Evolutionary conservation across 2,329 filamentous ascomycete species (phyloP).

Genomic region (Cladosporium cucumerinum): DNA sequence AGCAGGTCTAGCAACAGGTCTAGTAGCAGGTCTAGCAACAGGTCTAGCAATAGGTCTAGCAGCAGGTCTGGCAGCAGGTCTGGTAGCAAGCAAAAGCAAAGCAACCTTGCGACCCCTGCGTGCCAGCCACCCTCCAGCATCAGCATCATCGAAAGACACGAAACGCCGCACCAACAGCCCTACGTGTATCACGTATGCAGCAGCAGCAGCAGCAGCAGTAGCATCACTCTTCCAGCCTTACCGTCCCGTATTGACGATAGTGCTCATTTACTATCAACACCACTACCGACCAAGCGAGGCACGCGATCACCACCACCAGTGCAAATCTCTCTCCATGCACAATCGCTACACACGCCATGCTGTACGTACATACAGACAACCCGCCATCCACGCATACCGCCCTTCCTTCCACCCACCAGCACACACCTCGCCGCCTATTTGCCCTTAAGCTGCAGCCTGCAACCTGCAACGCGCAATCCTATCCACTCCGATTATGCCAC

Average conservation of each 20-base stretch:
- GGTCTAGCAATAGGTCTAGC: no score
- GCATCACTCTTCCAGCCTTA: background rate
- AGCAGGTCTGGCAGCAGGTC: no score
- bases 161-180: background rate
- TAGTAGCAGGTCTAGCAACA: no score
- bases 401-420: background rate
- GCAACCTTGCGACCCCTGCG: background rate
- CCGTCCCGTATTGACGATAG: background rate
- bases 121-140: background rate
- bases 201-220: background rate
- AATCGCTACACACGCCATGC: background rate
- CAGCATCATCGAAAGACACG: background rate
- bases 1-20: no score
- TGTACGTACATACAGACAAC: background rate
- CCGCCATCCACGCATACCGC: background rate
- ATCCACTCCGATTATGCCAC: background rate
- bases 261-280: background rate
- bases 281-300: background rate
- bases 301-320: background rate
- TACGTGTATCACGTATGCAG: background rate
- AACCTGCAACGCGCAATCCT: constrained; percentile 3
- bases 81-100: background rate
- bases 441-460: background rate
- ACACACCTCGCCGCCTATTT: background rate
- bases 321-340: background rate